These are phyloP conservation scores for Durusdinium trenchii DNA, from an alignment of 73 alveolate genomes.

Conservation along the genomic window DNA sequence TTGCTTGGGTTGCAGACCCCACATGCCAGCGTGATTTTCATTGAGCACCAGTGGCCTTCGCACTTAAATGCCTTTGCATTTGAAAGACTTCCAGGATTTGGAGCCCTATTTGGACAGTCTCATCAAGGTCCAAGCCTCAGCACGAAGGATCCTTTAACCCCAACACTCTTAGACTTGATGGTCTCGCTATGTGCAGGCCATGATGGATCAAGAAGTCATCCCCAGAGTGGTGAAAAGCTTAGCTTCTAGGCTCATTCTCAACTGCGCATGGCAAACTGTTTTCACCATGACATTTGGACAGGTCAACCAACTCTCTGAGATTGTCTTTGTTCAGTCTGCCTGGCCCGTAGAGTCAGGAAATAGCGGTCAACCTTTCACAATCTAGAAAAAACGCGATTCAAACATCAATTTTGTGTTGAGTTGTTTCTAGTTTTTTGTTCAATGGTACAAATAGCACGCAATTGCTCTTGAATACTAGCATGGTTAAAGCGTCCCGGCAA, in stretches of 20 bases:
- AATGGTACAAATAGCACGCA: too few relatives aligned
- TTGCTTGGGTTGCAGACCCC: not conserved
- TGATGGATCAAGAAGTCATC: conserved; percentile 91
- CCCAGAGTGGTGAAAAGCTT: conserved; percentile 45
- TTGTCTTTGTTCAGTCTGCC: conserved; percentile 79
- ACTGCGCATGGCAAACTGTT: not conserved
- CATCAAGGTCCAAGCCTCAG: conserved; percentile 26
- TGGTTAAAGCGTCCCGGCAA: too few relatives aligned
- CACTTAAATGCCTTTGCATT: not conserved
- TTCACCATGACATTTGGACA: not conserved
- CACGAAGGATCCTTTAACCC: too few relatives aligned
- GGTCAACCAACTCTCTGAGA: conserved; percentile 94
- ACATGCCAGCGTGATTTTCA: not conserved
- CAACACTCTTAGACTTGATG: too few relatives aligned
- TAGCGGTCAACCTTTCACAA: too few relatives aligned
- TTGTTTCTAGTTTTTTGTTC: too few relatives aligned
- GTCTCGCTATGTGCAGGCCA: conserved; percentile 11
- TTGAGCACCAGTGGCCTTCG: not conserved
- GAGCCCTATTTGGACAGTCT: conserved; percentile 62
- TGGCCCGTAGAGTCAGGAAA: not conserved
- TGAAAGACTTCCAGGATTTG: conserved; percentile 26
- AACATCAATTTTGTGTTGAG: too few relatives aligned
- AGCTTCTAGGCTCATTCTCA: not conserved
- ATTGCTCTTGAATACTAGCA: too few relatives aligned
- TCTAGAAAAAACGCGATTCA: too few relatives aligned